phyloP scores from a whole-genome alignment of 2,329 filamentous ascomycete genomes.

The Simplicillium aogashimaense region DNA sequence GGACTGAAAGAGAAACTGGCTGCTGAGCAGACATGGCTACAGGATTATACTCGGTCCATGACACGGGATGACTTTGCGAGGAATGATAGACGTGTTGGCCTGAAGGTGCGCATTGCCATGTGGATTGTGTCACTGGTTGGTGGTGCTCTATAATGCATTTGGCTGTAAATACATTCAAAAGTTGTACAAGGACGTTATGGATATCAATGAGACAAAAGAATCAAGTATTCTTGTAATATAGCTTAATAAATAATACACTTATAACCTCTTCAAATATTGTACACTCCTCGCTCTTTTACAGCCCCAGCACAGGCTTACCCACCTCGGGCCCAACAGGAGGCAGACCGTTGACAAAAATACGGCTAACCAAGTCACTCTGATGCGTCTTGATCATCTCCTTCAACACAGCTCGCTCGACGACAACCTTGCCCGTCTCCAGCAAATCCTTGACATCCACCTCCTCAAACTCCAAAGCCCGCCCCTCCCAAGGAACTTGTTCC shows the following conservation, averaged over 20 bases:
- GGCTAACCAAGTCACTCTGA: slow-evolving; percentile 52
- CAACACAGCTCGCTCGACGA: slow-evolving; percentile 78
- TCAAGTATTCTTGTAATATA: too few relatives aligned
- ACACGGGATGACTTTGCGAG: slow-evolving; percentile 70
- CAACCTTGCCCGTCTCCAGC: slow-evolving; percentile 71
- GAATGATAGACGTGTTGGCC: slow-evolving; percentile 72
- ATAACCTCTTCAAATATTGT: background rate
- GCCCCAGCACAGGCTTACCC: slow-evolving; percentile 18
- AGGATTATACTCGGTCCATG: slow-evolving; percentile 60
- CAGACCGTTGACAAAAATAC: slow-evolving; percentile 32
- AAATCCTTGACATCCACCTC: slow-evolving; percentile 95
- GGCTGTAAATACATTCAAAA: slow-evolving; percentile 1
- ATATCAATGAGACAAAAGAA: background rate
- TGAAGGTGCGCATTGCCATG: slow-evolving; percentile 83
- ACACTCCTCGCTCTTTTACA: background rate
- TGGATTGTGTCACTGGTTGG: slow-evolving; percentile 83
- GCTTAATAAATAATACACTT: background rate
- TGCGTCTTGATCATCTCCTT: slow-evolving; percentile 64
- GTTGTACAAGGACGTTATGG: too few relatives aligned
- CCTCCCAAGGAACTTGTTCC: slow-evolving; percentile 52
- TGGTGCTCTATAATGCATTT: slow-evolving; percentile 58
- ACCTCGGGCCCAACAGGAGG: slow-evolving; percentile 20
- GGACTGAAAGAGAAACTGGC: slow-evolving; percentile 62
- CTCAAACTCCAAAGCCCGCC: slow-evolving; percentile 56
- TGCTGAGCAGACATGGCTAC: slow-evolving; percentile 71